phyloP scores from a whole-genome alignment of 148 eudicot genomes.

The Heliosperma pusillum region DNA sequence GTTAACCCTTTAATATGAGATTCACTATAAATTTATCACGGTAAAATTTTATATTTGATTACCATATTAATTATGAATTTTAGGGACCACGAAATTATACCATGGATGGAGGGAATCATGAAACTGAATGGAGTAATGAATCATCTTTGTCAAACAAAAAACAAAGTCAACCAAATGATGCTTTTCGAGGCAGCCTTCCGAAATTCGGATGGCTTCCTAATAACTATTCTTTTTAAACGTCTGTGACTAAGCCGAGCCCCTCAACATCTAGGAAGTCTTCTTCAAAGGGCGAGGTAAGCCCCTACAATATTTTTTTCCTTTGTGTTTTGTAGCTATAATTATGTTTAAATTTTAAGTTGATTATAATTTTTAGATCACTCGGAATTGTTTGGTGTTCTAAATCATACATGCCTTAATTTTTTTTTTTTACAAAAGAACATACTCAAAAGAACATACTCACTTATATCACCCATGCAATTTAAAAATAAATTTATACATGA shows the following conservation, averaged over 20 bases:
- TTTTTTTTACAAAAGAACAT: too few species aligned
- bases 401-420: too few species aligned
- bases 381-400: too few species aligned
- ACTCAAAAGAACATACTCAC: too few species aligned
- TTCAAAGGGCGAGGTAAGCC: conserved; percentile 60
- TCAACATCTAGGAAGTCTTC: conserved; percentile 36
- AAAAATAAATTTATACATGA: too few species aligned
- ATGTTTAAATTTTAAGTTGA: background rate
- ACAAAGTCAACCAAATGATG: background rate
- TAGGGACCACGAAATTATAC: conserved; percentile 25
- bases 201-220: conserved; percentile 26
- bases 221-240: conserved; percentile 27
- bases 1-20: too few species aligned
- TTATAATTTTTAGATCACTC: too few species aligned
- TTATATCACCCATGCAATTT: too few species aligned
- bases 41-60: too few species aligned
- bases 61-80: background rate
- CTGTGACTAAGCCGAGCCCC: conserved; percentile 24
- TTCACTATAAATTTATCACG: too few species aligned
- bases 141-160: conserved; percentile 11
- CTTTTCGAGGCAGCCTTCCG: conserved; percentile 23
- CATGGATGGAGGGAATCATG: conserved; percentile 32
- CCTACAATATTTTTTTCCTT: too few species aligned
- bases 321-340: too few species aligned
- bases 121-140: conserved; percentile 36